Evolutionary conservation across 495 filamentous ascomycete genomes (phyloP), one percentile per base, ranked within the genome.

Genomic region (Aspergillus mulundensis): DNA sequence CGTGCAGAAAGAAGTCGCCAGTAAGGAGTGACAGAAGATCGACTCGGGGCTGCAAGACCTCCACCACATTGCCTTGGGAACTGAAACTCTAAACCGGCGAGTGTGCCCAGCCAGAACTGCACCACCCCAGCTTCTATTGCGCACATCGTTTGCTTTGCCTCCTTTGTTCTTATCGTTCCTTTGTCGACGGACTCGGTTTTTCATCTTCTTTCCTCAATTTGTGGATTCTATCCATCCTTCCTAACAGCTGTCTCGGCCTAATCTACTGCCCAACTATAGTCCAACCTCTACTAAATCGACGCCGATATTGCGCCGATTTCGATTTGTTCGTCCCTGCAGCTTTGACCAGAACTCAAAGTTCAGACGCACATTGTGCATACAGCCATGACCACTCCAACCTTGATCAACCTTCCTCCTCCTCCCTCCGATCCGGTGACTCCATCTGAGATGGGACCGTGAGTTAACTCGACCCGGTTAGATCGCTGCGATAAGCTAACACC

Each of bases 381-480:
- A 16, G 39, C 24, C n/a, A 76, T 76, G 73, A 63, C 65, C 15
- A 73, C 69, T 41, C 70, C 79, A n/a, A 94, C 88, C 50, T 73
- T 95, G 57, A 90, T 95, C 75, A 90, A 92, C 66, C 81, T 95
- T 41, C 91, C 91, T 28, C 89, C 89, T 53, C 86, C 90, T 44
- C 87, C 88, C 8, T 90, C 89, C 24, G 87, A 89, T 55, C 87
- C 89, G 20, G 88, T 87, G 54, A 96, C 91, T n/a, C 91, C 91
- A 24, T 90, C 88, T 8, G 91, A 95, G 56, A 86, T 90, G 75
- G 80, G 78, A 61, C 90, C 90, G 91, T 95, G 81, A 78, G 90
- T 48, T 50, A 34, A 51, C 59, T 44, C 5, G 44, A 32, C n/a
- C 8, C 11, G 8, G 1, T 21, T 43, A 11, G 8, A 28, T 21